Evolutionary conservation across 305 asterid species (phyloP).

Genomic region (Solanum chacoense): DNA sequence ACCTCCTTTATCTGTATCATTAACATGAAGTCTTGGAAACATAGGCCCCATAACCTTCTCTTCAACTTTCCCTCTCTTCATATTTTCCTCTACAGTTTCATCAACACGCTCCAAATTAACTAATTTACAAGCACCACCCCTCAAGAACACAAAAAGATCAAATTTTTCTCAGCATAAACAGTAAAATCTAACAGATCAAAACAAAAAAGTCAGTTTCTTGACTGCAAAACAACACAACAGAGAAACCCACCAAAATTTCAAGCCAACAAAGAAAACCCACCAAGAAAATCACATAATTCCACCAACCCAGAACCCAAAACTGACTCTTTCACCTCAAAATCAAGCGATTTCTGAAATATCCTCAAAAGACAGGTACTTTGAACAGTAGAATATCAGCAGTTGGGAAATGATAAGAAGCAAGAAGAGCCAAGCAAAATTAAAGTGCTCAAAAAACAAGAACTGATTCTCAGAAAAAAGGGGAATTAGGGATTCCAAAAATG

Average conservation of each 20-base stretch:
- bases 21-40: slow-evolving; percentile 78
- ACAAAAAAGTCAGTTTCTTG: not conserved
- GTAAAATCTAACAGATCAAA: slow-evolving; percentile 7
- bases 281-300: slow-evolving; percentile 15
- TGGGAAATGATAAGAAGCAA: not conserved
- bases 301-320: slow-evolving; percentile 12
- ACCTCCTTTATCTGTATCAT: not conserved
- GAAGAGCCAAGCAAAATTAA: slow-evolving; percentile 3
- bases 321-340: slow-evolving; percentile 9
- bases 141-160: not conserved
- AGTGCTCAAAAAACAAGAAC: not conserved
- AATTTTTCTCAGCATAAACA: not conserved
- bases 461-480: not conserved
- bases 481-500: not conserved
- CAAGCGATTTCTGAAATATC: slow-evolving; percentile 9
- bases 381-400: not conserved
- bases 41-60: slow-evolving; percentile 80
- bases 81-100: not conserved
- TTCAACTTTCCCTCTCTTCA: slow-evolving; percentile 68
- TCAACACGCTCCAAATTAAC: slow-evolving; percentile 6
- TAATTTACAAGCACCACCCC: not conserved
- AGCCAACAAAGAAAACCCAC: slow-evolving; percentile 6
- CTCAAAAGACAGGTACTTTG: not conserved
- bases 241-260: not conserved
- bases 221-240: not conserved